Conservation (phyloP, 2,329 filamentous ascomycete species). For the Sclerotinia minor region DNA sequence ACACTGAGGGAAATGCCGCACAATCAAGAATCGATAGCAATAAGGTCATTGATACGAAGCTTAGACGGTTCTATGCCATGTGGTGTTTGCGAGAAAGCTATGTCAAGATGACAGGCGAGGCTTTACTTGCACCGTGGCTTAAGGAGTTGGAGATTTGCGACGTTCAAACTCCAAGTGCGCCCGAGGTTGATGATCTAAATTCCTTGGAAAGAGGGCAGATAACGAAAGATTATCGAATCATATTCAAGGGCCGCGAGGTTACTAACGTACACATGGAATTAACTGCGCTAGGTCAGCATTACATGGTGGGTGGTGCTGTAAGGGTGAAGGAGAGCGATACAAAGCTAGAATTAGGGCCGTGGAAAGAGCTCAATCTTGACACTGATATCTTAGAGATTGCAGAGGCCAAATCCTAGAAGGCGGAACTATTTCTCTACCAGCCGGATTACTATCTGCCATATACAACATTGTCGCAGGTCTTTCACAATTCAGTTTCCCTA, state of each 20-base stretch:
- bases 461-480: not conserved
- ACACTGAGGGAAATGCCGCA: slow-evolving; percentile 25
- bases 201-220: slow-evolving; percentile 34
- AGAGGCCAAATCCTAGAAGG: slow-evolving; percentile 22
- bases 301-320: slow-evolving; percentile 39
- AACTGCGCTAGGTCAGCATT: slow-evolving; percentile 36
- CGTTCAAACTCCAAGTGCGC: slow-evolving; percentile 45
- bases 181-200: slow-evolving; percentile 21
- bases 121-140: slow-evolving; percentile 72
- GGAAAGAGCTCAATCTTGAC: slow-evolving; percentile 34
- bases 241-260: slow-evolving; percentile 35
- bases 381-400: slow-evolving; percentile 35
- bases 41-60: slow-evolving; percentile 56
- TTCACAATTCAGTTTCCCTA: not conserved
- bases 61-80: slow-evolving; percentile 72
- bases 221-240: slow-evolving; percentile 31
- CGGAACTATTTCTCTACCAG: not conserved
- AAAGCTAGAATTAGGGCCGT: slow-evolving; percentile 27
- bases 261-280: slow-evolving; percentile 39
- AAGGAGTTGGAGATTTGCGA: slow-evolving; percentile 66
- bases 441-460: not conserved
- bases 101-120: slow-evolving; percentile 80
- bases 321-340: slow-evolving; percentile 24
- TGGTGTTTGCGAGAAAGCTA: slow-evolving; percentile 82
- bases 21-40: slow-evolving; percentile 38